A percentile compares a stretch with the other conserved stretches of the same genome.
Evolutionary conservation across 305 asterid genomes (phyloP).

Genomic region (Rubia occidens): DNA sequence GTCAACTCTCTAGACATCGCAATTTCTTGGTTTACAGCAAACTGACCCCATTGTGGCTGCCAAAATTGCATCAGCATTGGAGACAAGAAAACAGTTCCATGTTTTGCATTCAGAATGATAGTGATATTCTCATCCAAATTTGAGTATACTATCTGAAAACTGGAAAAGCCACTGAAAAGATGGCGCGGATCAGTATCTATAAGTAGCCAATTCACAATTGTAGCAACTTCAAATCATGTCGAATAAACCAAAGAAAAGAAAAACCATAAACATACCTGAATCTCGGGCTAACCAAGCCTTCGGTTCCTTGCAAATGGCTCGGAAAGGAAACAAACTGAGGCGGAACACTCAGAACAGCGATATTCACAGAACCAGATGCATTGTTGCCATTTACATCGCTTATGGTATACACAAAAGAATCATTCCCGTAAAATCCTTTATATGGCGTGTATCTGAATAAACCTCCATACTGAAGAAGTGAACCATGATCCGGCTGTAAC

Average conservation of each 20-base stretch:
- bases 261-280: slow-evolving; percentile 45
- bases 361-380: slow-evolving; percentile 59
- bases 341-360: slow-evolving; percentile 58
- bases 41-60: slow-evolving; percentile 47
- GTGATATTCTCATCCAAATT: slow-evolving; percentile 52
- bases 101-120: slow-evolving; percentile 43
- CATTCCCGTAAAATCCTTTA: slow-evolving; percentile 64
- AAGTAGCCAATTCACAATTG: background rate
- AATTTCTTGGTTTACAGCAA: slow-evolving; percentile 26
- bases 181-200: slow-evolving; percentile 11
- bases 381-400: slow-evolving; percentile 53
- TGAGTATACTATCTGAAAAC: slow-evolving; percentile 58
- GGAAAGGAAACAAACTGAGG: slow-evolving; percentile 68
- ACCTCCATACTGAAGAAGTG: slow-evolving; percentile 46
- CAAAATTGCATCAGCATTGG: slow-evolving; percentile 58
- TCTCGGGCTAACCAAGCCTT: slow-evolving; percentile 60
- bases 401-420: slow-evolving; percentile 55
- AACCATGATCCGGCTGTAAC: slow-evolving; percentile 73
- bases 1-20: slow-evolving; percentile 32
- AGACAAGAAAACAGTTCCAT: slow-evolving; percentile 50
- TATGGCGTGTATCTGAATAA: slow-evolving; percentile 73
- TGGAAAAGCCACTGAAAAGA: slow-evolving; percentile 68
- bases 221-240: background rate
- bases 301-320: slow-evolving; percentile 52
- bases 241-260: background rate